Base-by-base conservation (phyloP, 306 rosid species). In the Sicyos edulis region DNA sequence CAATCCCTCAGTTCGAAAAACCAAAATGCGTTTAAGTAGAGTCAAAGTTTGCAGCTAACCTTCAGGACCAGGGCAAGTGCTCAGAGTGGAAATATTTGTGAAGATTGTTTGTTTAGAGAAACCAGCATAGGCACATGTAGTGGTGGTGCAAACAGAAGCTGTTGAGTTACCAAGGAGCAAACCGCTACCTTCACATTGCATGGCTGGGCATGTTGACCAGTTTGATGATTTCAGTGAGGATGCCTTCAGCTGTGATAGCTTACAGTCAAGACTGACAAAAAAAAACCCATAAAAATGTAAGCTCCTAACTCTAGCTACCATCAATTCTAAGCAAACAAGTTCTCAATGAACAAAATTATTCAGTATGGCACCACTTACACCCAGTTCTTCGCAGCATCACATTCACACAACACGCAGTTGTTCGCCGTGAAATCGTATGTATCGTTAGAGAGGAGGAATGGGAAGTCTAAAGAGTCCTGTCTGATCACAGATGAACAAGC, bases 51-150 rank as follows among this genome's bases (percentile, higher is more conserved):
- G 26, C 8, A 45, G 37, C 72, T 67, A 37, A 67, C 72, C 70
- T n/a, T 4, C 26, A 63, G 70, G 51, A n/a, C 51, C 42, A 70
- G 88, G 71, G 76, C 97, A 93, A 76, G 74, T 81, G 65, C 86
- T 59, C 3, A 72, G 74, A 0, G 78, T 58, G n/a, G 70, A 29
- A 53, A 83, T 75, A 42, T 20, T 0, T 0, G 87, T 54, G 44
- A 80, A 77, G 81, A 93, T 83, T 70, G 69, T 73, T 47, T 8
- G 10, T 29, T 34, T 45, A 45, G n/a, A 72, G 76, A 71, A 93
- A 76, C 98, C 98, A 2, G 79, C 74, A 52, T 90, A 93, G 52
- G 78, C 88, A 65, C 98, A 93, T 11, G 75, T 54, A 2, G 86
- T 79, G 71, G 71, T 71, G 34, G 22, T 65, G 78, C 98, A 92